Evolutionary conservation across 768 basidiomycete genomes (phyloP).

Genomic region (Atractiella rhizophila): DNA sequence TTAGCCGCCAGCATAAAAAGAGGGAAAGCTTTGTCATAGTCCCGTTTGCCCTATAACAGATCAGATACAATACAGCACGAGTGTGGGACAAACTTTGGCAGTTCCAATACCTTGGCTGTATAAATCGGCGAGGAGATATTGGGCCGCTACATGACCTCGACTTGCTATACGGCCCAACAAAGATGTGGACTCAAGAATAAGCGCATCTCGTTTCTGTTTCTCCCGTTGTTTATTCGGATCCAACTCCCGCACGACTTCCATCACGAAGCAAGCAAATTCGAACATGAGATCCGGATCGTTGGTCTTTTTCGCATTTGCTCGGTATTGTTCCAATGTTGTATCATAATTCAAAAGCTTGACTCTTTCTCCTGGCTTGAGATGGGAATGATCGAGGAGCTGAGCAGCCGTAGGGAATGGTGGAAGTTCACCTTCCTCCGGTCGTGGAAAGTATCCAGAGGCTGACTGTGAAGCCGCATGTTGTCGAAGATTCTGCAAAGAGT

Average conservation of each 20-base stretch:
- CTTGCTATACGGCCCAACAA: slow-evolving; percentile 79
- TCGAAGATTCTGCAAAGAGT: too few relatives aligned
- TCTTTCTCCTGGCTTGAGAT: slow-evolving; percentile 36
- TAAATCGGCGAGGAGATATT: slow-evolving; percentile 95
- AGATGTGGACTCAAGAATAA: slow-evolving; percentile 61
- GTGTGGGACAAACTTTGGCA: slow-evolving; percentile 6
- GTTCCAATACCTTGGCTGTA: slow-evolving; percentile 52
- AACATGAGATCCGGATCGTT: slow-evolving; percentile 93
- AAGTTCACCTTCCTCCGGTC: too few relatives aligned
- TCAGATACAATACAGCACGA: neutral
- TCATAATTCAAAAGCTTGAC: slow-evolving; percentile 84
- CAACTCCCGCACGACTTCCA: slow-evolving; percentile 69
- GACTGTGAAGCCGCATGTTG: too few relatives aligned
- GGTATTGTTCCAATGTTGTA: slow-evolving; percentile 86
- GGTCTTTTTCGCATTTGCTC: slow-evolving; percentile 92
- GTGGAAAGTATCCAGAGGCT: too few relatives aligned
- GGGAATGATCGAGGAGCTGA: slow-evolving; percentile 14
- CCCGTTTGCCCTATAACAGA: slow-evolving; percentile 37
- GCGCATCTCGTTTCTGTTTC: slow-evolving; percentile 39
- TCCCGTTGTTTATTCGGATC: slow-evolving; percentile 30
- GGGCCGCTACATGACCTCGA: slow-evolving; percentile 74
- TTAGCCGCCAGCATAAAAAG: slow-evolving; percentile 88
- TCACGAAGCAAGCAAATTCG: slow-evolving; percentile 97
- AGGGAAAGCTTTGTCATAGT: slow-evolving; percentile 91
- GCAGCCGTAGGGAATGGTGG: slow-evolving; percentile 1